Evolutionary conservation across 2,329 filamentous ascomycete species (phyloP), one percentile per base, ranked within the genome.

Genomic region (Cytospora chrysosperma): DNA sequence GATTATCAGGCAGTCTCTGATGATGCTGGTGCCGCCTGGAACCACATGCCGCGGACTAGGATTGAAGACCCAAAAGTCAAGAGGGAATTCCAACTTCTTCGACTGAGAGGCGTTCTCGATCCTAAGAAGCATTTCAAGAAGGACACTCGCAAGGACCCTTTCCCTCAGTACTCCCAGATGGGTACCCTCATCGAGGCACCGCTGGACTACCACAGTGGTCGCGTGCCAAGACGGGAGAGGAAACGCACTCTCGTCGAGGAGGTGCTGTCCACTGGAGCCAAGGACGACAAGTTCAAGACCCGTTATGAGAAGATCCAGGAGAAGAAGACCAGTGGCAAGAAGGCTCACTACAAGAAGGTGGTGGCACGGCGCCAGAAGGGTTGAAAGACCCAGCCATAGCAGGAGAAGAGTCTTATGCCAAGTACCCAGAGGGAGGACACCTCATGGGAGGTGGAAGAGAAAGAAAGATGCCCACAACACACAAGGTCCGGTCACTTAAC

Each of bases 121-220:
- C 88, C 93, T 0, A 94, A 98, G 74, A 84, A 90, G 56, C 90
- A 94, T 72, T 96, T 96, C 81, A 96, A 94, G 75, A 98, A 97
- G 76, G 88, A 94, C 58, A 85, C 79, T 57, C 83, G 86, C 61
- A 93, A 90, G 73, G 82, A 85, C 64, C 81, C 86, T 65, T 78
- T 89, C 1, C 95, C 95, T 1, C 87, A 92, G 66, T 98, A 90
- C 73, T 96, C 91, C 24, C 92, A 96, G 71, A 86, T 97, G 30
- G 95, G 94, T 63, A 94, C 91, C 7, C 86, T 99, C 65, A 85
- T 97, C 62, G 89, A 96, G 71, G 93, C 93, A 1, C 88, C 93
- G 1, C 93, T 92, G 1, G 94, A 98, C 72, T 97, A 89, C 77
- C 92, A 88, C 79, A 93, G 85, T 72, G 85, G 87, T 24, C 87